Base-by-base conservation (phyloP, 352 stramenopile species). In the Globisporangium okanoganense region DNA sequence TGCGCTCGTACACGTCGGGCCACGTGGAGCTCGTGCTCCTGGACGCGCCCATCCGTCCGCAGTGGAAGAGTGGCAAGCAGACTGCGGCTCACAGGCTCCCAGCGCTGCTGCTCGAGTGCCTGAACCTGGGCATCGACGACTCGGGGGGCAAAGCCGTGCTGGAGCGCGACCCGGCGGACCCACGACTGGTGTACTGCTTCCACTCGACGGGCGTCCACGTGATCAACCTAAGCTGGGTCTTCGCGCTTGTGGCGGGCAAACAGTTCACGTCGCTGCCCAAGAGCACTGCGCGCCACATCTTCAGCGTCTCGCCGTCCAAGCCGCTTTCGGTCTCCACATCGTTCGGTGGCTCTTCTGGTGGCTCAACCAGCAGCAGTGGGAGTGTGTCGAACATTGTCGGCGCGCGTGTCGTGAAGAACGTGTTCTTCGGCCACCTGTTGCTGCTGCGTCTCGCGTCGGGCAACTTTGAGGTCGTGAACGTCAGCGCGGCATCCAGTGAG, bases 181-280 rank as follows among this genome's bases (percentile, higher is more conserved):
- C 81, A 3, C 74, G 78, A 5, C 62, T 94, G 8, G 66, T 92
- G 3, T 92, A 92, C 65, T 88, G 73, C 51, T 62, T 89, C 41
- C 82, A 94, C 64, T 88, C 85, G 3, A 91, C 85, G 1, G 82
- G 85, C 20, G 78, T 91, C 10, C 80, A 92, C 64, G 78, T 91
- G 35, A 69, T 92, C 48, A 90, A 94, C 58, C 64, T 92, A 45
- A 75, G 70, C 60, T 94, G 82, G 82, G 80, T 89, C 8, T 76
- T 81, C 56, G 67, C 72, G 20, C 71, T 90, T 10, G 74, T 78
- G 2, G 69, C 72, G 0, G 79, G 79, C 14, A 88, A 90, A 45
- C 68, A 82, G 50, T 89, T 90, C 40, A 71, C 71, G 10, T 62
- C 70, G 16, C 64, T 90, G 4, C 80, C 84, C 12, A 87, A 84